Base-by-base conservation (phyloP, 2,329 filamentous ascomycete genomes). In the Penicillium vulpinum region DNA sequence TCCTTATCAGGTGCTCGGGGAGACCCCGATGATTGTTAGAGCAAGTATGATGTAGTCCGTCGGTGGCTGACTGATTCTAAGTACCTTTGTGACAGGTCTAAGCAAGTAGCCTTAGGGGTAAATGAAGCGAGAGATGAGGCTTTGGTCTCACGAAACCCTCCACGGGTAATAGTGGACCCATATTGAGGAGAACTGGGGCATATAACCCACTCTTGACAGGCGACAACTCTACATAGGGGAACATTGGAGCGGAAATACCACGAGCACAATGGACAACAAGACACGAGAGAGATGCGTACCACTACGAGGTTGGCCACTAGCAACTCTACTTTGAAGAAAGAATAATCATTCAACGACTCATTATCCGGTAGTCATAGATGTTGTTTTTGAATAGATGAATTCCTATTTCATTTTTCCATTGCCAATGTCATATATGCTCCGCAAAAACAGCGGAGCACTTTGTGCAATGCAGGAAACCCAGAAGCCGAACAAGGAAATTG, bases 391-490 rank as follows among this genome's bases (percentile, higher is more conserved):
- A 69, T 68, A 60, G 65, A 69, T 74, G 66, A 74, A 73, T 71
- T 72, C 70, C 70, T 74, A 74, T 73, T 72, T 72, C 71, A 73
- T 73, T 73, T 74, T 70, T 70, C 70, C 72, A 73, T 73, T 73
- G 72, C 71, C 70, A 70, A 68, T 62, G 67, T 73, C 71, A 71
- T 74, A 70, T 70, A 62, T 68, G 66, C 69, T 67, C 68, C 70
- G 66, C 70, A 61, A 44, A 24, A 44, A 65, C 64, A 72, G 65
- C 60, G 66, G 56, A 65, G 68, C 65, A 65, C 65, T 61, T 61
- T 67, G 67, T 71, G 70, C 72, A 74, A 73, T 71, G 71, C 69
- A 72, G 66, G 67, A 74, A 73, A 74, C 72, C 72, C 72, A 73
- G 69, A 62, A 73, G 70, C 72, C 72, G 69, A 74, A 74, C 70